Conservation (phyloP, 2,329 filamentous ascomycete species). For the Coleophoma eucalyptorum region DNA sequence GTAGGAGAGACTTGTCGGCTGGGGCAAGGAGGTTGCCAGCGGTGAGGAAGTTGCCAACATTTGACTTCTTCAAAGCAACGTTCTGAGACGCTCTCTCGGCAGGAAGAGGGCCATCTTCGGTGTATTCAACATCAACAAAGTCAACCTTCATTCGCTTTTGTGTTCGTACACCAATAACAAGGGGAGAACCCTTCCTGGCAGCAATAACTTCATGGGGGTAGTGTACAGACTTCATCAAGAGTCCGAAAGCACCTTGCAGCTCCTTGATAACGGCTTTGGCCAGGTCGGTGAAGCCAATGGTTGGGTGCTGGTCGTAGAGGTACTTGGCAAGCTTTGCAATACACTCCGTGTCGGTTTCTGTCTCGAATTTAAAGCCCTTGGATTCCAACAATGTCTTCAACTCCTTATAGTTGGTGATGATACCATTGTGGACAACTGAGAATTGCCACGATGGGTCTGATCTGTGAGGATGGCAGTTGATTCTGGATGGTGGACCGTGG, state of each 20-base stretch:
- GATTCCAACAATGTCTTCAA: slow-evolving; percentile 85
- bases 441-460: slow-evolving; percentile 97
- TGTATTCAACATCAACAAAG: slow-evolving; percentile 98
- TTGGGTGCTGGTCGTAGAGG: slow-evolving; percentile 90
- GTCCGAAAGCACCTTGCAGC: slow-evolving; percentile 94
- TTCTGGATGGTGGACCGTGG: slow-evolving; percentile 86
- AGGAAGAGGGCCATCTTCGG: slow-evolving; percentile 75
- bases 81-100: slow-evolving; percentile 96
- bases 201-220: slow-evolving; percentile 98
- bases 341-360: slow-evolving; percentile 98
- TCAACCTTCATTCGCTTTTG: slow-evolving; percentile 99
- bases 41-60: slow-evolving; percentile 60
- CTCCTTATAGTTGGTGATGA: slow-evolving; percentile 99
- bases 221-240: slow-evolving; percentile 97
- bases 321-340: slow-evolving; percentile 99
- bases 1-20: slow-evolving; percentile 94
- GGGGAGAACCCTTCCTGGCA: slow-evolving; percentile 94
- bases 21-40: slow-evolving; percentile 74
- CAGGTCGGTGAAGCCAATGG: slow-evolving; percentile 92
- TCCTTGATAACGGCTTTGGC: slow-evolving; percentile 98
- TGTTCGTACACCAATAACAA: slow-evolving; percentile 96
- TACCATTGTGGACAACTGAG: slow-evolving; percentile 96
- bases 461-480: slow-evolving; percentile 98
- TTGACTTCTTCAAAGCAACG: slow-evolving; percentile 88
- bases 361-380: slow-evolving; percentile 99